phyloP scores from a whole-genome alignment of 2,329 filamentous ascomycete species.

The Epichloe scottii region DNA sequence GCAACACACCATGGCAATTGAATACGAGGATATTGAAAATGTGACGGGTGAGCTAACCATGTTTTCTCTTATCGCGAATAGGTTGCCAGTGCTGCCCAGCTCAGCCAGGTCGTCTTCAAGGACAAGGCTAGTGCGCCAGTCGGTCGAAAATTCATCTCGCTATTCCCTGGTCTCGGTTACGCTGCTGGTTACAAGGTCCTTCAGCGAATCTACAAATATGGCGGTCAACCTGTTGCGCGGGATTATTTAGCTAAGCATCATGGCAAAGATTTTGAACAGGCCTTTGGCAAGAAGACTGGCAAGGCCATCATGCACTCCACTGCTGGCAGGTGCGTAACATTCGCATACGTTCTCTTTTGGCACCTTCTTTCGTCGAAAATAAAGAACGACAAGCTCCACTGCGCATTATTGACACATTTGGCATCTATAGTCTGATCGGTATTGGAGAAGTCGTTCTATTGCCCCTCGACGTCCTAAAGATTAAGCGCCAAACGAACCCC shows the following conservation, averaged over 20 bases:
- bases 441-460: slow-evolving; percentile 95
- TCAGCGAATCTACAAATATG: slow-evolving; percentile 97
- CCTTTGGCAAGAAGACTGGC: slow-evolving; percentile 92
- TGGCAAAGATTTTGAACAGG: slow-evolving; percentile 68
- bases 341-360: background rate
- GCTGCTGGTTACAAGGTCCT: slow-evolving; percentile 96
- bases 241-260: slow-evolving; percentile 78
- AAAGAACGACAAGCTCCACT: no score
- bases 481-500: slow-evolving; percentile 98
- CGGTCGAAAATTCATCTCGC: slow-evolving; percentile 74
- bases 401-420: background rate
- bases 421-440: slow-evolving; percentile 60
- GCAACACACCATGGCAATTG: background rate
- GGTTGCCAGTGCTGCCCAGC: slow-evolving; percentile 35
- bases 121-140: slow-evolving; percentile 63
- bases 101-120: slow-evolving; percentile 91
- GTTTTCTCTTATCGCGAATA: slow-evolving; percentile 8
- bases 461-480: slow-evolving; percentile 94
- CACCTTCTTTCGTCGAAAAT: background rate
- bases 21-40: background rate
- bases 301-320: slow-evolving; percentile 98
- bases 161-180: slow-evolving; percentile 95
- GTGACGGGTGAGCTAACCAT: slow-evolving; percentile 10
- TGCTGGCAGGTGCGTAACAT: slow-evolving; percentile 58
- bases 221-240: slow-evolving; percentile 86